These are phyloP conservation scores for Arthrobotrys entomopaga DNA, from an alignment of 2,329 filamentous ascomycete genomes.

Conservation along the genomic window DNA sequence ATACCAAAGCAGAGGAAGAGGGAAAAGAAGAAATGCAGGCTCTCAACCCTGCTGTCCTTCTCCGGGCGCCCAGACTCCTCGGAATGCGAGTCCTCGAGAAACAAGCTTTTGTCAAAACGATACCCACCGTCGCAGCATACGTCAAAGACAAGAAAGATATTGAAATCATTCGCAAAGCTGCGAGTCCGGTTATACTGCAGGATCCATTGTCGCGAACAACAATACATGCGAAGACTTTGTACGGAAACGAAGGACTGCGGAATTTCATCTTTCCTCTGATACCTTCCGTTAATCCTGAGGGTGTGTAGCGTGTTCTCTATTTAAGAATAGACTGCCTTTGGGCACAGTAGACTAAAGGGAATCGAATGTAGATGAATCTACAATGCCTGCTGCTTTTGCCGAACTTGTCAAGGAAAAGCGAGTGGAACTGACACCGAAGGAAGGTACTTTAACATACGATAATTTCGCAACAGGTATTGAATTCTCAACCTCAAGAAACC, in stretches of 20 bases:
- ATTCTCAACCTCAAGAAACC: neutral
- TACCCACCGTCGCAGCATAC: conserved; percentile 81
- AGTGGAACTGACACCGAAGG: conserved; percentile 10
- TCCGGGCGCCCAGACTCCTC: conserved; percentile 56
- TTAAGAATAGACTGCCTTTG: neutral
- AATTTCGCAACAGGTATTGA: conserved; percentile 32
- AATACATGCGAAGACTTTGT: conserved; percentile 16
- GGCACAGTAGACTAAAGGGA: conserved; percentile 39
- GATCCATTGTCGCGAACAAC: conserved; percentile 27
- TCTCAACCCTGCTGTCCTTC: neutral
- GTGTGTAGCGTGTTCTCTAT: conserved; percentile 60
- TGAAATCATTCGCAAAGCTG: conserved; percentile 71
- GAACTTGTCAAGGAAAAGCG: conserved; percentile 42
- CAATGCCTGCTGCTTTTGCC: conserved; percentile 34
- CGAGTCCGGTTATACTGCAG: conserved; percentile 63
- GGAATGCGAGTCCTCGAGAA: conserved; percentile 74
- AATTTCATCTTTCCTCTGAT: conserved; percentile 31
- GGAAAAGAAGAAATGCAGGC: conserved; percentile 38
- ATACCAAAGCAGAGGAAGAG: conserved; percentile 17
- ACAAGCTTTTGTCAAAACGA: conserved; percentile 79
- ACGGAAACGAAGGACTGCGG: conserved; percentile 24
- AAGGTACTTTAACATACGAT: conserved; percentile 56
- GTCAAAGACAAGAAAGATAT: conserved; percentile 81
- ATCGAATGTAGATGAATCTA: conserved; percentile 9
- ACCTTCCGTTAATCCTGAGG: conserved; percentile 65